Base-by-base conservation (phyloP, 169 alveolate genomes). In the Besnoitia besnoiti region DNA sequence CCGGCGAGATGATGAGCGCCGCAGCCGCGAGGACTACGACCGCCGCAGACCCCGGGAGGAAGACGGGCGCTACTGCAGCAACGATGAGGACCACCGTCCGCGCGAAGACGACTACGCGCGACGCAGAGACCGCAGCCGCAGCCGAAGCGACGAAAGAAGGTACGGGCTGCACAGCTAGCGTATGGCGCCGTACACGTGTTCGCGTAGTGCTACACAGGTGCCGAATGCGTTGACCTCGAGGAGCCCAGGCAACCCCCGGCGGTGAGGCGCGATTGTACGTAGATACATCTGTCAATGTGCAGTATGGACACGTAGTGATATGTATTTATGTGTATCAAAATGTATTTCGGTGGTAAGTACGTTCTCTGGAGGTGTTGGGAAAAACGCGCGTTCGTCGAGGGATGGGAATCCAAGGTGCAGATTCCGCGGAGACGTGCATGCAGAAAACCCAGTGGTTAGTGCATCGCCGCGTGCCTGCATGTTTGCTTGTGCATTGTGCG, bases 131-230 rank as follows among this genome's bases (percentile, higher is more conserved):
- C 14, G 80, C 14, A 67, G 80, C 80, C 80, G 47, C 8, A 67
- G 80, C 19, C 80, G 80, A 37, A 67, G 80, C 44, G 44, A 67
- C 80, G 80, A 35, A 37, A 67, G 80, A 67, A 67, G 44, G 47
- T 67, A 67, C 12, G 76, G 24, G n/a, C n/a, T n/a, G n/a, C n/a
- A n/a, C n/a, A n/a, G n/a, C n/a, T n/a, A n/a, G n/a, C n/a, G n/a
- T n/a, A n/a, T n/a, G n/a, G n/a, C n/a, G n/a, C n/a, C n/a, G n/a
- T n/a, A n/a, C n/a, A n/a, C n/a, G n/a, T n/a, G n/a, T n/a, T n/a
- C n/a, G n/a, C n/a, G n/a, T n/a, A n/a, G n/a, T n/a, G n/a, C n/a
- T n/a, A n/a, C n/a, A n/a, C n/a, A n/a, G n/a, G n/a, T n/a, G n/a
- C n/a, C n/a, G n/a, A n/a, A n/a, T n/a, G n/a, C n/a, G n/a, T n/a